Evolutionary conservation across 345 rosid genomes (phyloP).

Genomic region (Leavenworthia alabamica): DNA sequence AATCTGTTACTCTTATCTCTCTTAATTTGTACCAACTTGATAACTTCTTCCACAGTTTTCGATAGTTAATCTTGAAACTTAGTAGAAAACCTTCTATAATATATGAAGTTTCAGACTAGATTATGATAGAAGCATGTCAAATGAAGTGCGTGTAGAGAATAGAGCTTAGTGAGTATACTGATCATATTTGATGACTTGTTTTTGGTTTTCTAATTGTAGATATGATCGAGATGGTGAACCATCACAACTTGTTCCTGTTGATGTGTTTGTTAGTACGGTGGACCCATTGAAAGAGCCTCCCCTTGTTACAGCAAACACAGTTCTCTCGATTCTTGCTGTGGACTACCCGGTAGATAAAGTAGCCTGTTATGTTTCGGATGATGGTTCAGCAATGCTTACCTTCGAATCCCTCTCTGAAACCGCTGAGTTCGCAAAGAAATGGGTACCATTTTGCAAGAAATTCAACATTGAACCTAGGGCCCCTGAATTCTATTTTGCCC

Average conservation of each 20-base stretch:
- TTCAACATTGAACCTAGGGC: slow-evolving; percentile 96
- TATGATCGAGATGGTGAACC: slow-evolving; percentile 98
- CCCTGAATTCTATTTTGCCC: slow-evolving; percentile 97
- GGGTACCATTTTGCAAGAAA: slow-evolving; percentile 99
- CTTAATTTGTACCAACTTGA: neutral
- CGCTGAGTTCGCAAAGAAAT: slow-evolving; percentile 96
- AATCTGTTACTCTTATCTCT: neutral
- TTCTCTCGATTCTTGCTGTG: slow-evolving; percentile 92
- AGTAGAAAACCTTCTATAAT: neutral
- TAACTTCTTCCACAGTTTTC: neutral
- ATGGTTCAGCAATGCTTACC: slow-evolving; percentile 98
- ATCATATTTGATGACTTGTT: neutral
- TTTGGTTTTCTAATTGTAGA: slow-evolving; percentile 40
- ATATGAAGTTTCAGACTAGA: slow-evolving; percentile 5
- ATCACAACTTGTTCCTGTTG: slow-evolving; percentile 88
- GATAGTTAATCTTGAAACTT: neutral
- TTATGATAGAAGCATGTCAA: neutral
- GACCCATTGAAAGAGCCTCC: slow-evolving; percentile 99
- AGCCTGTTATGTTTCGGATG: slow-evolving; percentile 98
- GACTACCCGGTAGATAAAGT: slow-evolving; percentile 99
- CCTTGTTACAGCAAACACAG: slow-evolving; percentile 93
- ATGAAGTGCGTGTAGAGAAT: too few relatives aligned
- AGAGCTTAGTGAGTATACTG: neutral
- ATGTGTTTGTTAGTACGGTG: slow-evolving; percentile 99
- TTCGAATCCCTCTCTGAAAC: slow-evolving; percentile 99